These are phyloP conservation scores for Primulina tabacum DNA, from an alignment of 257 asterid genomes.

Conservation along the genomic window DNA sequence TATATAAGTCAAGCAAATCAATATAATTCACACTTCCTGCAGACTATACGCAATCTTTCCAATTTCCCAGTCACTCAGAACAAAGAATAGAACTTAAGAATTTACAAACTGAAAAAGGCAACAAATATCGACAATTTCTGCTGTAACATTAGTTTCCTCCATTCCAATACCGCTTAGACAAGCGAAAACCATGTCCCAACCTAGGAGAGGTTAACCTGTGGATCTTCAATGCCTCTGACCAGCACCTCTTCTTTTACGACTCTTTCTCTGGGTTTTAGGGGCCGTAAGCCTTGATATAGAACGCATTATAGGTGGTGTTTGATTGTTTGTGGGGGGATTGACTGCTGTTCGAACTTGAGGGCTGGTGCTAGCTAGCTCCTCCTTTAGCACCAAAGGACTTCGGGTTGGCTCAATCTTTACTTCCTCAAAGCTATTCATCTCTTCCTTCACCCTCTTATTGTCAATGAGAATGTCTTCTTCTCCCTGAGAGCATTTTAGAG, in stretches of 20 bases:
- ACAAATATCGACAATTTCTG: slow-evolving; percentile 16
- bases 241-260: slow-evolving; percentile 45
- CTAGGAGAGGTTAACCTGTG: slow-evolving; percentile 27
- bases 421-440: slow-evolving; percentile 42
- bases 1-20: background rate
- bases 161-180: slow-evolving; percentile 4
- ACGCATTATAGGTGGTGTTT: slow-evolving; percentile 45
- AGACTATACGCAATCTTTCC: background rate
- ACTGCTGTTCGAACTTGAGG: slow-evolving; percentile 35
- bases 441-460: slow-evolving; percentile 49
- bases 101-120: slow-evolving; percentile 20
- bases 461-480: slow-evolving; percentile 58
- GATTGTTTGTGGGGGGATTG: slow-evolving; percentile 37
- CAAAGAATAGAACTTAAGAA: slow-evolving; percentile 22
- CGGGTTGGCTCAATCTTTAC: slow-evolving; percentile 38
- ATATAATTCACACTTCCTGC: background rate
- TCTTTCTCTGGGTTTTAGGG: slow-evolving; percentile 49
- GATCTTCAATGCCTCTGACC: slow-evolving; percentile 40
- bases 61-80: slow-evolving; percentile 20
- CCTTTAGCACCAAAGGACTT: slow-evolving; percentile 31
- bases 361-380: slow-evolving; percentile 25
- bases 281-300: slow-evolving; percentile 53
- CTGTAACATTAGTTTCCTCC: slow-evolving; percentile 15
- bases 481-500: slow-evolving; percentile 35
- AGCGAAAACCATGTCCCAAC: background rate